Conservation (phyloP, 257 asterid genomes). For the Ilex aquifolium region DNA sequence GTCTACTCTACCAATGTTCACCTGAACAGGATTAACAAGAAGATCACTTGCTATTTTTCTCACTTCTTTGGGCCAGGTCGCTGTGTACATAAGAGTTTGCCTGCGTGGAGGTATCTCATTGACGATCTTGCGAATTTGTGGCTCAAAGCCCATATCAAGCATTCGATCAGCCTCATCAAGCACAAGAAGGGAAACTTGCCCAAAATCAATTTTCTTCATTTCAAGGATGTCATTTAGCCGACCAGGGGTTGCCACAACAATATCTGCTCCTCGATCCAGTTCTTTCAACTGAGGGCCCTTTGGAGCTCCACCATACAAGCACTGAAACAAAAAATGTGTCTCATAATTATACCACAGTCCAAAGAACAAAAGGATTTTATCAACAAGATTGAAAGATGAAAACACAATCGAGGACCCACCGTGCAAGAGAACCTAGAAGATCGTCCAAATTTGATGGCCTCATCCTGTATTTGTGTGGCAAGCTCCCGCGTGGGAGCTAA, state of each 20-base stretch:
- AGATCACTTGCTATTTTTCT: slow-evolving; percentile 88
- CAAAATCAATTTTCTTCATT: slow-evolving; percentile 83
- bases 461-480: slow-evolving; percentile 97
- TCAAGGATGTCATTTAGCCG: slow-evolving; percentile 97
- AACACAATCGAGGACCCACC: slow-evolving; percentile 26
- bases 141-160: slow-evolving; percentile 99
- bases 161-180: slow-evolving; percentile 99
- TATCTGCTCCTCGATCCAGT: slow-evolving; percentile 86
- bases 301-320: slow-evolving; percentile 97
- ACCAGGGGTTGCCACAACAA: slow-evolving; percentile 97
- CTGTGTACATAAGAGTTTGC: slow-evolving; percentile 98
- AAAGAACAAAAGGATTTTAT: neutral
- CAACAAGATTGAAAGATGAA: neutral
- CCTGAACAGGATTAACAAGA: slow-evolving; percentile 81
- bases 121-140: slow-evolving; percentile 94
- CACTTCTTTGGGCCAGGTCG: slow-evolving; percentile 98
- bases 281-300: slow-evolving; percentile 85
- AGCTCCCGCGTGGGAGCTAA: slow-evolving; percentile 98
- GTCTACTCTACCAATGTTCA: slow-evolving; percentile 89
- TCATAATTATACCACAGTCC: slow-evolving; percentile 10
- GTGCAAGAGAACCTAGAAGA: slow-evolving; percentile 94
- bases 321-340: slow-evolving; percentile 36
- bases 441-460: slow-evolving; percentile 91
- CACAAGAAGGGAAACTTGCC: slow-evolving; percentile 89
- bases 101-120: slow-evolving; percentile 90